These are phyloP conservation scores for Elaeis oleifera DNA, from an alignment of 202 grass and related monocot genomes.

Conservation along the genomic window DNA sequence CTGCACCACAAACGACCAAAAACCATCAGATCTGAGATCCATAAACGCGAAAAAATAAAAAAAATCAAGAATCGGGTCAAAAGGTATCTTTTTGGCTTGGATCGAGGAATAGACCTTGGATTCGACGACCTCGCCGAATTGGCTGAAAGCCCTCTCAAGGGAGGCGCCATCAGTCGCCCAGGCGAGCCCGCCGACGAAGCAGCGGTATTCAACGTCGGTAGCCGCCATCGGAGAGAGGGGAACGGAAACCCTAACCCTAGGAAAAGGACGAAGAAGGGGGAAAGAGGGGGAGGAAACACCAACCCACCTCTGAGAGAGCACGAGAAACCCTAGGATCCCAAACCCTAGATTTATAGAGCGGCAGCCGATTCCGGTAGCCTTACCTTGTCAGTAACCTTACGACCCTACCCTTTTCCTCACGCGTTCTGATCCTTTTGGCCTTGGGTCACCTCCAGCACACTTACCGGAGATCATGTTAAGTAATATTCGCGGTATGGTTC, in stretches of 20 bases:
- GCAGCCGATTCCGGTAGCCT: neutral
- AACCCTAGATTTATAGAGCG: slow-evolving; percentile 6
- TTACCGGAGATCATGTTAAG: too few relatives aligned
- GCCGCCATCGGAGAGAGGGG: slow-evolving; percentile 4
- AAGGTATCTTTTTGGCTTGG: too few relatives aligned
- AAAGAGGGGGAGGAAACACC: slow-evolving; percentile 22
- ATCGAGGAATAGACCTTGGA: slow-evolving; percentile 48
- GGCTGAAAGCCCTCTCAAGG: slow-evolving; percentile 62
- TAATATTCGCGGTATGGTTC: too few relatives aligned
- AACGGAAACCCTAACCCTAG: neutral
- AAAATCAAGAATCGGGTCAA: neutral
- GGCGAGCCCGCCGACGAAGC: slow-evolving; percentile 90
- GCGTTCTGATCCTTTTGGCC: too few relatives aligned
- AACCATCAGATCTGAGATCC: slow-evolving; percentile 15
- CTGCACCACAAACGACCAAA: slow-evolving; percentile 19
- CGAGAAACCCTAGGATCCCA: neutral
- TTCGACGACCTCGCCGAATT: slow-evolving; percentile 75
- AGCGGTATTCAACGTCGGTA: slow-evolving; percentile 43
- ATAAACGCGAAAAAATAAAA: neutral
- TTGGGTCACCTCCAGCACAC: too few relatives aligned
- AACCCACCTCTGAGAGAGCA: slow-evolving; percentile 23
- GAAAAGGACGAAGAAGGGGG: neutral
- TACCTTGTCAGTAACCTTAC: neutral
- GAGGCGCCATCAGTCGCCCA: slow-evolving; percentile 74
- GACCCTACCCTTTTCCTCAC: neutral